Conservation (phyloP, 345 rosid species). For the Firmiana major region DNA sequence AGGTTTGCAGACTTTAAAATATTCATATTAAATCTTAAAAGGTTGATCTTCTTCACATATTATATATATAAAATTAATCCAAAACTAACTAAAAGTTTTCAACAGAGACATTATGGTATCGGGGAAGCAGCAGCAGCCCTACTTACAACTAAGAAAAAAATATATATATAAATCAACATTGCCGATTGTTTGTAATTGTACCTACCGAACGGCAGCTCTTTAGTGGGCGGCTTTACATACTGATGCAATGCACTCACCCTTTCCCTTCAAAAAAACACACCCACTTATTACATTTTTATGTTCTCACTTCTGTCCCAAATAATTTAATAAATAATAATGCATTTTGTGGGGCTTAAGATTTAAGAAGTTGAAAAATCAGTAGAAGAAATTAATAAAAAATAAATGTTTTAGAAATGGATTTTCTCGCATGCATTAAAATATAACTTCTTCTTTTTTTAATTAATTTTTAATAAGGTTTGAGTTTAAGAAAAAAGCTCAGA, state of each 20-base stretch:
- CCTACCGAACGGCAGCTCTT: conserved; percentile 5
- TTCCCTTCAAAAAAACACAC: neutral
- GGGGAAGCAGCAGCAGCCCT: conserved; percentile 10
- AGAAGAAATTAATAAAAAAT: no score
- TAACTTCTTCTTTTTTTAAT: no score
- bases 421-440: no score
- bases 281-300: neutral
- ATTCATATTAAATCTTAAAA: conserved; percentile 2
- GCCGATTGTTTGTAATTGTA: neutral
- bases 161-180: neutral
- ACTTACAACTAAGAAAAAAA: neutral
- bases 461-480: no score
- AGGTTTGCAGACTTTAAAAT: neutral
- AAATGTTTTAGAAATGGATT: no score
- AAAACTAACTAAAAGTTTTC: neutral
- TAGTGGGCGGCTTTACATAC: conserved; percentile 19
- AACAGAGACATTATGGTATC: conserved; percentile 5
- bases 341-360: neutral
- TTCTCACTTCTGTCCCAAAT: neutral
- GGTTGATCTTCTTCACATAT: neutral
- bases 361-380: neutral
- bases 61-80: no score
- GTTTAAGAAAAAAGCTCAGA: no score
- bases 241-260: conserved; percentile 17
- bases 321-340: neutral